These are phyloP conservation scores for Trypanosoma boissoni DNA, from an alignment of 208 protist genomes.

Conservation along the genomic window DNA sequence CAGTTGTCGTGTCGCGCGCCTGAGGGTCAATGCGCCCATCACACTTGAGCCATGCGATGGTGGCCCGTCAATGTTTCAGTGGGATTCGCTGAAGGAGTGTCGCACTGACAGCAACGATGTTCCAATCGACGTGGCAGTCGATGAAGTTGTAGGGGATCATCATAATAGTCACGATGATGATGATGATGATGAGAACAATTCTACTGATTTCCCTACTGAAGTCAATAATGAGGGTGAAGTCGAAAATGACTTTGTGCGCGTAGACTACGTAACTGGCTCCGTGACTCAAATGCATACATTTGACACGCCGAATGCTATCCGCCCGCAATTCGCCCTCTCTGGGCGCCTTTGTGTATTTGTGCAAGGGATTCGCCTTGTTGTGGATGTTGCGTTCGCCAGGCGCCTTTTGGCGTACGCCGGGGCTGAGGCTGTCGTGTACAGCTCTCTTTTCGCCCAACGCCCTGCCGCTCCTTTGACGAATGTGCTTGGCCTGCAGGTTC, in stretches of 20 bases:
- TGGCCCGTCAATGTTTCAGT: conserved; percentile 7
- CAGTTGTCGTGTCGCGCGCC: neutral
- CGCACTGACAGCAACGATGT: too few species aligned
- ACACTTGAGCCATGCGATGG: conserved; percentile 6
- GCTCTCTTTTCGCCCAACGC: neutral
- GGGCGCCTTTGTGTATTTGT: conserved; percentile 5
- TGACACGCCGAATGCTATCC: conserved; percentile 11
- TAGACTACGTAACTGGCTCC: neutral
- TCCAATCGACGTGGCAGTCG: neutral
- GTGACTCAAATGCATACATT: conserved; percentile 4
- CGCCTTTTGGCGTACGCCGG: conserved; percentile 7
- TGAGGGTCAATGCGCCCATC: conserved; percentile 6
- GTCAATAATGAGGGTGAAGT: too few species aligned
- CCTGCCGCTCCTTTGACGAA: neutral
- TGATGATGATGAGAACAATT: too few species aligned
- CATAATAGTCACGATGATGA: too few species aligned
- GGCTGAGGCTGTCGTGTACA: conserved; percentile 6
- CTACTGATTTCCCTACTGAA: too few species aligned
- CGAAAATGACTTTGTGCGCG: too few species aligned
- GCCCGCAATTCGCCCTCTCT: conserved; percentile 3
- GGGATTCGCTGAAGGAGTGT: neutral
- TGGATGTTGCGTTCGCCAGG: neutral
- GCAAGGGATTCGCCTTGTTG: neutral
- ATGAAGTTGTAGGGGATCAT: too few species aligned
- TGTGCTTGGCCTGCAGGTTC: too few species aligned